Evolutionary conservation across 1,284 basidiomycete species (phyloP).

Genomic region (Trichosporon asahii): DNA sequence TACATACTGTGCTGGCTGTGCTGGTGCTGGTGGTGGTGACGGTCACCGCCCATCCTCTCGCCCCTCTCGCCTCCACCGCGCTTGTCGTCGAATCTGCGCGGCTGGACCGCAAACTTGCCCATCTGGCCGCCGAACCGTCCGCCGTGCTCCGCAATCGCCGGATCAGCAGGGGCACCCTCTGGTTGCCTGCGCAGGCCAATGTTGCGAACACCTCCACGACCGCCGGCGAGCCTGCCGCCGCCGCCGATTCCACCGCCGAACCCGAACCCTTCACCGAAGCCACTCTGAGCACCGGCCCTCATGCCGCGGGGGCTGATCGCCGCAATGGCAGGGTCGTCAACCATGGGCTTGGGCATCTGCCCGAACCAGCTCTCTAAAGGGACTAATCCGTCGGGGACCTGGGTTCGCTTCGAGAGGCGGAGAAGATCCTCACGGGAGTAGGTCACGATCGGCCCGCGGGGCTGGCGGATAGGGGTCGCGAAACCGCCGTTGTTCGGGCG

Average conservation of each 20-base stretch:
- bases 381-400: slow-evolving; percentile 9
- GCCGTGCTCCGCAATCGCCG: slow-evolving; percentile 25
- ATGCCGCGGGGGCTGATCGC: slow-evolving; percentile 31
- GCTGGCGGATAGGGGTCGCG: background rate
- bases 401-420: slow-evolving; percentile 11
- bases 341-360: background rate
- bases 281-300: slow-evolving; percentile 26
- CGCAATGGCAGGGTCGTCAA: slow-evolving; percentile 46
- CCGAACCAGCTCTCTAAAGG: slow-evolving; percentile 25
- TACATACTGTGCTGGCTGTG: slow-evolving; percentile 10
- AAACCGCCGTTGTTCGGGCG: background rate
- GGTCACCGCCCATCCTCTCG: slow-evolving; percentile 32
- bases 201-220: slow-evolving; percentile 10
- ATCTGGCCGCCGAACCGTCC: slow-evolving; percentile 30
- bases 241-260: slow-evolving; percentile 48
- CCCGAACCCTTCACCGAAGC: slow-evolving; percentile 48
- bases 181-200: slow-evolving; percentile 15
- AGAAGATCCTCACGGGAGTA: slow-evolving; percentile 23
- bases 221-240: slow-evolving; percentile 22
- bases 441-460: slow-evolving; percentile 15
- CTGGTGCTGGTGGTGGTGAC: slow-evolving; percentile 14
- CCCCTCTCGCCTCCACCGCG: slow-evolving; percentile 20
- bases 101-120: slow-evolving; percentile 37
- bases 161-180: slow-evolving; percentile 20
- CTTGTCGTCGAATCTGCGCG: slow-evolving; percentile 5